These are phyloP conservation scores for Gamarada debralockiae DNA, from an alignment of 495 filamentous ascomycete genomes.

Conservation along the genomic window DNA sequence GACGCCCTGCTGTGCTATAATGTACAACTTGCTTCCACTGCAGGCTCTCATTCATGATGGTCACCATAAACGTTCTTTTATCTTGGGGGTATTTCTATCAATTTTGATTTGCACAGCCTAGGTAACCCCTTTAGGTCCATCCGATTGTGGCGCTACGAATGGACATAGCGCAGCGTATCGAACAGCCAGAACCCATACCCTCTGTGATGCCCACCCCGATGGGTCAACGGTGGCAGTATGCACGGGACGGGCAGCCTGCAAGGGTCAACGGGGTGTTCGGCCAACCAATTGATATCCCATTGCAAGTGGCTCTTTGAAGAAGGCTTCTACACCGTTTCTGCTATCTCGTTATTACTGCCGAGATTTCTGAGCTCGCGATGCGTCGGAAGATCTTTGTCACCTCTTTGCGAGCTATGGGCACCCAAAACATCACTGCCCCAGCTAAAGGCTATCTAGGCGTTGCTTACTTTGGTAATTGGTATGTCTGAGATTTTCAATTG, in stretches of 20 bases:
- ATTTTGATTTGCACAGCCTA: background rate
- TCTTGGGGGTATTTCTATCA: background rate
- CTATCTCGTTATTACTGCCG: background rate
- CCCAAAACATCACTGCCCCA: background rate
- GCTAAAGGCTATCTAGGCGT: slow-evolving; percentile 31
- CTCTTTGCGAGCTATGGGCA: background rate
- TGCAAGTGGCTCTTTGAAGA: background rate
- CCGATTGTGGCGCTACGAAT: background rate
- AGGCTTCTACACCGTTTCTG: background rate
- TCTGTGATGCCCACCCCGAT: background rate
- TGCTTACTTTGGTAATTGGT: slow-evolving; percentile 54
- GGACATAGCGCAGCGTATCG: background rate
- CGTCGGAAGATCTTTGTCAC: background rate
- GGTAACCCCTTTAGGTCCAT: background rate
- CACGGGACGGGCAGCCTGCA: background rate
- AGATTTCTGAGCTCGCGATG: background rate
- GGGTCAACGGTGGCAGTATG: background rate
- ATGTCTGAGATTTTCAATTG: slow-evolving; percentile 75
- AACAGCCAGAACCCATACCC: background rate
- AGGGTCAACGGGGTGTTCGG: background rate
- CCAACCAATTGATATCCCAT: background rate
- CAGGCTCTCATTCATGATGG: background rate
- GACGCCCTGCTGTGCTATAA: background rate
- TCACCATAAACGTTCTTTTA: background rate
- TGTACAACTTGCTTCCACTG: background rate